A percentile compares a stretch with the other conserved stretches of the same genome.
phyloP scores from a whole-genome alignment of 768 basidiomycete species.

The Chiua virens region DNA sequence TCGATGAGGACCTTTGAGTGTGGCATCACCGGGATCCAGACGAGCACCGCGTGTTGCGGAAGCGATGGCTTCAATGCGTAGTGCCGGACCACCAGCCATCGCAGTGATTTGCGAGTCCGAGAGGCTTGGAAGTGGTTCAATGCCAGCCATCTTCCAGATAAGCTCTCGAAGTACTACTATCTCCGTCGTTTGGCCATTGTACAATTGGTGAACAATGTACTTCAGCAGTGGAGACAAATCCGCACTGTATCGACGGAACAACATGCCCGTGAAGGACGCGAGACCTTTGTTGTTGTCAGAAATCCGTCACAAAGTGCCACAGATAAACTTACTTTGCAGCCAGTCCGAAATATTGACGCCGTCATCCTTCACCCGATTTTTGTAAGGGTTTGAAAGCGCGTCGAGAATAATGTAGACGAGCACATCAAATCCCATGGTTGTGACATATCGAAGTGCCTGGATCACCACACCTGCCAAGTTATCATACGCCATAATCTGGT shows the following conservation, averaged over 20 bases:
- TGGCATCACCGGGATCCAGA: constrained; percentile 63
- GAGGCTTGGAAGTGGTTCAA: constrained; percentile 86
- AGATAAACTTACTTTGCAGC: constrained; percentile 76
- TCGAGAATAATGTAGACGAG: constrained; percentile 86
- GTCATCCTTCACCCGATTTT: constrained; percentile 84
- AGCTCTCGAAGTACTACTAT: constrained; percentile 90
- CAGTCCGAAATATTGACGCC: constrained; percentile 89
- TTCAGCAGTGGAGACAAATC: constrained; percentile 82
- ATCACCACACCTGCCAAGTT: constrained; percentile 90
- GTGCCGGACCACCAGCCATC: constrained; percentile 86
- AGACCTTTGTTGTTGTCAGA: constrained; percentile 59
- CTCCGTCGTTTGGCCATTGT: constrained; percentile 80
- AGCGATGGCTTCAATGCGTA: constrained; percentile 88
- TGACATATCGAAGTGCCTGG: constrained; percentile 84
- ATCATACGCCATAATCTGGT: constrained; percentile 95
- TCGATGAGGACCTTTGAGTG: constrained; percentile 64
- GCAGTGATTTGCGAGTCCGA: constrained; percentile 86
- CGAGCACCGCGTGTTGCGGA: constrained; percentile 73
- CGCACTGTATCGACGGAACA: constrained; percentile 84
- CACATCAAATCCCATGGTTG: constrained; percentile 93
- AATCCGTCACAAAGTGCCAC: constrained; percentile 7
- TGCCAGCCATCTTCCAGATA: constrained; percentile 94
- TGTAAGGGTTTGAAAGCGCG: constrained; percentile 79
- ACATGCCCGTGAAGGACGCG: constrained; percentile 89
- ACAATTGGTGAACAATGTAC: constrained; percentile 90